These are phyloP conservation scores for Apiosordaria backusii DNA, from an alignment of 495 filamentous ascomycete genomes.

Conservation along the genomic window DNA sequence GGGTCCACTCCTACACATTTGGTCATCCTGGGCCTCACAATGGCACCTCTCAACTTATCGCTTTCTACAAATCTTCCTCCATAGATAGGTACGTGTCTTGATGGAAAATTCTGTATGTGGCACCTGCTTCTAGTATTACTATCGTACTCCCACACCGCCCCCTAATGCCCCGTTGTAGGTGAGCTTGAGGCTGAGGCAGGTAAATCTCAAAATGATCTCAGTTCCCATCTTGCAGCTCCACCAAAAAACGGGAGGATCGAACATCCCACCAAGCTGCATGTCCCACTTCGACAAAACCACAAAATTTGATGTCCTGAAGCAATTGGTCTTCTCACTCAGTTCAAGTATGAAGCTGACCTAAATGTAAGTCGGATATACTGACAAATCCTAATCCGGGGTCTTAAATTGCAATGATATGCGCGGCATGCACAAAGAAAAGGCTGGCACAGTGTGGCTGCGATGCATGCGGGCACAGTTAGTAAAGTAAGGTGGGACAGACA, in stretches of 20 bases:
- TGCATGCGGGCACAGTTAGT: background rate
- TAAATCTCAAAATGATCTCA: background rate
- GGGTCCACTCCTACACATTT: slow-evolving; percentile 8
- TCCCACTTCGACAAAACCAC: background rate
- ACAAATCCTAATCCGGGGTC: background rate
- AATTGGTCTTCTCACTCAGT: background rate
- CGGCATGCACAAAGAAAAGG: background rate
- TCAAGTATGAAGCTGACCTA: background rate
- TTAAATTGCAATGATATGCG: background rate
- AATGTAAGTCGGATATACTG: background rate
- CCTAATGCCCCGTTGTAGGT: background rate
- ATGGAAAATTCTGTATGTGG: background rate
- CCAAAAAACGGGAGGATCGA: background rate
- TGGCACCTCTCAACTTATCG: background rate
- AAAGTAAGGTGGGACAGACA: background rate
- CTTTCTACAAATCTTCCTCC: background rate
- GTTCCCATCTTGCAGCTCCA: background rate
- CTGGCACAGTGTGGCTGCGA: background rate
- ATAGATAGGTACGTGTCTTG: background rate
- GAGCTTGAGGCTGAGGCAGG: background rate
- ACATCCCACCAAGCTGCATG: background rate
- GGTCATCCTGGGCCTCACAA: slow-evolving; percentile 8
- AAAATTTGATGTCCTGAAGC: background rate
- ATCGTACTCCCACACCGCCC: background rate
- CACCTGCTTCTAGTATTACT: background rate